A percentile compares a stretch with the other conserved stretches of the same genome.
These are phyloP conservation scores for Zychaea mexicana DNA, from an alignment of 371 early-diverging fungal species.

Conservation along the genomic window DNA sequence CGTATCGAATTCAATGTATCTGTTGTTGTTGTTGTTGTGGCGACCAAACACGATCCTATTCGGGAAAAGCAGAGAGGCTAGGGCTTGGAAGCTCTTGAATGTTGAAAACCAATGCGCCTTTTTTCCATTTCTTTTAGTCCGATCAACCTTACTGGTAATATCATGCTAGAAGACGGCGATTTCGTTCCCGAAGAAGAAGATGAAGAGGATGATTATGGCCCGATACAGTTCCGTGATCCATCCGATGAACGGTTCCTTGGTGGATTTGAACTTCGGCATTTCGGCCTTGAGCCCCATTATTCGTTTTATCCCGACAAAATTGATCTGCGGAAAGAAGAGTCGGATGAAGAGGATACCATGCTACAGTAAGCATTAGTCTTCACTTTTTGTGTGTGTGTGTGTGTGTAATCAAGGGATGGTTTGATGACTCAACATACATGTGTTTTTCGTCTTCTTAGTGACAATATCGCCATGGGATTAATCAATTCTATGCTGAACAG, in stretches of 20 bases:
- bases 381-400: background rate
- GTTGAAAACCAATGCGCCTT: background rate
- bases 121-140: too few species aligned
- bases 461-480: conserved; percentile 20
- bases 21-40: background rate
- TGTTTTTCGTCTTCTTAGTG: conserved; percentile 9
- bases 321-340: conserved; percentile 22
- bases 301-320: conserved; percentile 11
- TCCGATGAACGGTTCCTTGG: conserved; percentile 23
- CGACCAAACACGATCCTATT: background rate
- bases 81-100: background rate
- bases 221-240: conserved; percentile 21
- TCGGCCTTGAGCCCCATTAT: conserved; percentile 17
- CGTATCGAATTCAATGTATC: background rate
- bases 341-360: conserved; percentile 13
- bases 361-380: conserved; percentile 26
- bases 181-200: conserved; percentile 13
- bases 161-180: conserved; percentile 7
- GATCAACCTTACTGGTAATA: background rate
- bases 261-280: conserved; percentile 25
- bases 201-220: conserved; percentile 12
- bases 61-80: background rate
- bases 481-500: conserved; percentile 24
- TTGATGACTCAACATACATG: background rate
- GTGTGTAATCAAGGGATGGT: background rate